Percentiles rank a stretch among this genome's conserved stretches.
Evolutionary conservation across 768 basidiomycete genomes (phyloP).

Genomic region (Trametes gibbosa): DNA sequence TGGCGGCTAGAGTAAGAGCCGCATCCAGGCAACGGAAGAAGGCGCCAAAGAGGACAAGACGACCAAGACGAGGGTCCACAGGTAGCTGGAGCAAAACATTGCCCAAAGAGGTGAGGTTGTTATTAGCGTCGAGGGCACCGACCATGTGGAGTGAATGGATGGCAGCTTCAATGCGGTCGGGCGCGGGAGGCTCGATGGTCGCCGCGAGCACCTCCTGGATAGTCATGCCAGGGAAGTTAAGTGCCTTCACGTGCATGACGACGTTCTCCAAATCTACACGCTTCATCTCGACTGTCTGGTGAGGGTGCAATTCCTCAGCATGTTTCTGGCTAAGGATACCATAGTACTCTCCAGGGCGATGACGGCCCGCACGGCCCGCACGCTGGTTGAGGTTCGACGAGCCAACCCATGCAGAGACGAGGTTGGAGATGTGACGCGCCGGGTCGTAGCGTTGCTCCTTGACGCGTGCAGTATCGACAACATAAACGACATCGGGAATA

Average conservation of each 20-base stretch:
- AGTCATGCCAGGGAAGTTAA: conserved; percentile 81
- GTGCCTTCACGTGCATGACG: conserved; percentile 95
- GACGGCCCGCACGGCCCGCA: conserved; percentile 89
- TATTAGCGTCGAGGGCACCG: conserved; percentile 75
- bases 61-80: conserved; percentile 86
- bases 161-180: conserved; percentile 72
- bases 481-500: conserved; percentile 93
- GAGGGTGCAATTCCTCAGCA: conserved; percentile 59
- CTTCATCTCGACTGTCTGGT: conserved; percentile 96
- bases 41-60: conserved; percentile 83
- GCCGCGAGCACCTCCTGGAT: conserved; percentile 85
- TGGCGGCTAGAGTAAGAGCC: conserved; percentile 86
- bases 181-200: conserved; percentile 86
- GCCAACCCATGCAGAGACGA: conserved; percentile 91
- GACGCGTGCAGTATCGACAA: conserved; percentile 84
- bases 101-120: conserved; percentile 83
- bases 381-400: conserved; percentile 87
- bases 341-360: conserved; percentile 88
- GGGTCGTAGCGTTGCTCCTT: conserved; percentile 92
- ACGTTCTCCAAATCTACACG: conserved; percentile 85
- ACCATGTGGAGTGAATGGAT: conserved; percentile 79
- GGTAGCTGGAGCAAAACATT: conserved; percentile 86
- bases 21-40: conserved; percentile 92
- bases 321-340: conserved; percentile 71
- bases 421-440: conserved; percentile 80